Percentiles rank a stretch among this genome's conserved stretches.
Conservation (phyloP, 129 eudicot species). For the Helichrysum umbraculigerum region DNA sequence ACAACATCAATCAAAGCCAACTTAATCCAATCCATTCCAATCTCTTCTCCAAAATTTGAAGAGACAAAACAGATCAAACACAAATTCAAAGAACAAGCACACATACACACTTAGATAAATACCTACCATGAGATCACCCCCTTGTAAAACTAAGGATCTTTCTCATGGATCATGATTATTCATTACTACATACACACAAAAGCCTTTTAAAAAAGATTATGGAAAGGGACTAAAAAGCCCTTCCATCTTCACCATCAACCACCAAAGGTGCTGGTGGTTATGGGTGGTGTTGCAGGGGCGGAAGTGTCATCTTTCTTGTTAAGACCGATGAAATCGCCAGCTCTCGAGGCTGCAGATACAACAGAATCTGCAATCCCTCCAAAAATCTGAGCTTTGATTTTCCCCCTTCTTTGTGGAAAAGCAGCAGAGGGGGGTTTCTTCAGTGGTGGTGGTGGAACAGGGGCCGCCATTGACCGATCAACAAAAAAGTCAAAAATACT, state of each 20-base stretch:
- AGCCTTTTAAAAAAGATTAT: neutral
- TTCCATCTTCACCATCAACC: constrained; percentile 22
- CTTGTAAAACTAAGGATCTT: constrained; percentile 28
- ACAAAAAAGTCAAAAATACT: neutral
- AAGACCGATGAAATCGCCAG: constrained; percentile 16
- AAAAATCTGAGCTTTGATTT: constrained; percentile 34
- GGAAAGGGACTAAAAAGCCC: constrained; percentile 22
- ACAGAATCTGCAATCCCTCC: constrained; percentile 29
- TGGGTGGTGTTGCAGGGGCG: constrained; percentile 17
- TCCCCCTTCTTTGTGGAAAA: constrained; percentile 14
- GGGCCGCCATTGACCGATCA: constrained; percentile 25
- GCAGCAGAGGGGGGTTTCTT: constrained; percentile 11
- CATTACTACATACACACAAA: neutral
- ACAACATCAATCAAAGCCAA: neutral
- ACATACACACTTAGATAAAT: constrained; percentile 1
- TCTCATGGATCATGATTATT: constrained; percentile 19
- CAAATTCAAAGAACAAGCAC: neutral
- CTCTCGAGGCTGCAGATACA: constrained; percentile 32
- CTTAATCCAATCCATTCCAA: constrained; percentile 14
- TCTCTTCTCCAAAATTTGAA: constrained; percentile 36
- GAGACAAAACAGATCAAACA: constrained; percentile 31
- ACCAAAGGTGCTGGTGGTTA: constrained; percentile 16
- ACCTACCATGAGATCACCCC: constrained; percentile 26
- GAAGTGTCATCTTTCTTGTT: constrained; percentile 17
- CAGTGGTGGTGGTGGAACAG: constrained; percentile 18